Evolutionary conservation across 257 asterid genomes (phyloP).

Genomic region (Primulina tabacum): DNA sequence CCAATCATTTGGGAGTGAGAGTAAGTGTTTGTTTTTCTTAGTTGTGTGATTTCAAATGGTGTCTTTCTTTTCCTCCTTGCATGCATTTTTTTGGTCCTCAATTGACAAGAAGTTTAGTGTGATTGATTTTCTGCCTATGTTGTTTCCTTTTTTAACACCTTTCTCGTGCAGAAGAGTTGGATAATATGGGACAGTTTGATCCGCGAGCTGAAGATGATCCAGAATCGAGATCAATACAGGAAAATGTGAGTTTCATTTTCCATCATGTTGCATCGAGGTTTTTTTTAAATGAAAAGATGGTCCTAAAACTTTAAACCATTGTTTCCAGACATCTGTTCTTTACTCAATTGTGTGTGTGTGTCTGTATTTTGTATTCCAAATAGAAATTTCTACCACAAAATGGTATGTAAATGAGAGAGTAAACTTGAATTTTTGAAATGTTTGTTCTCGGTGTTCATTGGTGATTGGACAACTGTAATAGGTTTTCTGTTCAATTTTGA

Average conservation of each 20-base stretch:
- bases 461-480: too few relatives aligned
- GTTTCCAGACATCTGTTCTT: not conserved
- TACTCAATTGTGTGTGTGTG: not conserved
- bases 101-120: not conserved
- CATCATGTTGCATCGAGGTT: not conserved
- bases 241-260: conserved; percentile 48
- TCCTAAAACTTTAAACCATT: not conserved
- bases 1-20: conserved; percentile 27
- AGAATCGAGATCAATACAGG: conserved; percentile 33
- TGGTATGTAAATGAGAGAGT: not conserved
- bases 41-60: conserved; percentile 1
- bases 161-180: conserved; percentile 44
- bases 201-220: conserved; percentile 33
- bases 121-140: conserved; percentile 5
- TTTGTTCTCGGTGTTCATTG: too few relatives aligned
- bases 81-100: conserved; percentile 1
- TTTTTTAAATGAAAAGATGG: not conserved
- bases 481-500: too few relatives aligned
- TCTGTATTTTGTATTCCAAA: not conserved
- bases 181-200: conserved; percentile 32
- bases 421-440: not conserved
- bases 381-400: not conserved
- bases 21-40: conserved; percentile 36
- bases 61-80: not conserved
- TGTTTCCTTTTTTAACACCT: conserved; percentile 16